phyloP scores from a whole-genome alignment of 805 yeast species.

The Scheffersomyces coipomensis region DNA sequence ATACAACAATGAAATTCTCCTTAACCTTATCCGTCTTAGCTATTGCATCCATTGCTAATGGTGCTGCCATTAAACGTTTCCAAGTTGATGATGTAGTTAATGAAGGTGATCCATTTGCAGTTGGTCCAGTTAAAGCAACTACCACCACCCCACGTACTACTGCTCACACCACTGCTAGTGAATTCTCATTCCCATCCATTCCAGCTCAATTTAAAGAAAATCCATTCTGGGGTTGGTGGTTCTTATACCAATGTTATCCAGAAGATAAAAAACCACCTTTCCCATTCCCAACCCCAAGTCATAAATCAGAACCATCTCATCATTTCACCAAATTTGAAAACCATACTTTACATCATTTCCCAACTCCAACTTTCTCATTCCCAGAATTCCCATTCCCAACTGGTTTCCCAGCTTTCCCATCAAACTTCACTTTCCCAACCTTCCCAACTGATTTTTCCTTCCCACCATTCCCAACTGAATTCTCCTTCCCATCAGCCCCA shows the following conservation, averaged over 20 bases:
- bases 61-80: not conserved
- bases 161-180: not conserved
- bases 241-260: not conserved
- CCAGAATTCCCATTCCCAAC: not conserved
- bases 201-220: not conserved
- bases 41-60: not conserved
- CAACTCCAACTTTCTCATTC: not conserved
- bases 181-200: too few relatives aligned
- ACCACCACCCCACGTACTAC: not conserved
- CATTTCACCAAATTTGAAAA: not conserved
- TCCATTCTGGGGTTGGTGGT: not conserved
- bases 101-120: not conserved
- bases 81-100: not conserved
- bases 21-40: not conserved
- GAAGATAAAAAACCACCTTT: not conserved
- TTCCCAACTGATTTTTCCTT: not conserved
- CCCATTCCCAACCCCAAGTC: not conserved
- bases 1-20: not conserved
- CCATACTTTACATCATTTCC: not conserved
- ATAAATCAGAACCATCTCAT: not conserved
- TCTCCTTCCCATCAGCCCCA: too few relatives aligned
- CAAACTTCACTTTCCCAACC: not conserved
- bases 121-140: not conserved
- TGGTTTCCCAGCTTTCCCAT: not conserved
- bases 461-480: not conserved